A percentile compares a stretch with the other conserved stretches of the same genome.
These are phyloP conservation scores for Lipomyces chichibuensis DNA, from an alignment of 805 yeast species.

Conservation along the genomic window DNA sequence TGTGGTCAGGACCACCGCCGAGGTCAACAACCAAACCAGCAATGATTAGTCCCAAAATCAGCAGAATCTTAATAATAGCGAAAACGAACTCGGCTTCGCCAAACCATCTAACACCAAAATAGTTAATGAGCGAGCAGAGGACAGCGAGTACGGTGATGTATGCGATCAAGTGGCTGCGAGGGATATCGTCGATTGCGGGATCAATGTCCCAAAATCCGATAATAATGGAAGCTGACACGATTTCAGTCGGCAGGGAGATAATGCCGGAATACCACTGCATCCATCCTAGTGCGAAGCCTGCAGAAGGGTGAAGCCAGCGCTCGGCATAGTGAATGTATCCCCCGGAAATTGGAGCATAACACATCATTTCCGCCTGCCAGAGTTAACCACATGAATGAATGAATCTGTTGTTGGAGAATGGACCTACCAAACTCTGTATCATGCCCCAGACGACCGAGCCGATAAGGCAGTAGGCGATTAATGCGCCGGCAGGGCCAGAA, in stretches of 20 bases:
- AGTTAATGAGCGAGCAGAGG: constrained; percentile 49
- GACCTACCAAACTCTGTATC: constrained; percentile 28
- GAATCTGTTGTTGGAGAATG: neutral
- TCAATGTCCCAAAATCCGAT: constrained; percentile 55
- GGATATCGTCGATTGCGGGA: constrained; percentile 37
- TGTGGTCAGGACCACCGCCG: constrained; percentile 79
- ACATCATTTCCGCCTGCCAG: constrained; percentile 29
- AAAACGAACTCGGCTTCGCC: constrained; percentile 58
- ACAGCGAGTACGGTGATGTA: constrained; percentile 57
- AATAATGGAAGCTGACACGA: constrained; percentile 64
- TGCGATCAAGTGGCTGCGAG: constrained; percentile 50
- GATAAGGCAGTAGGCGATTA: constrained; percentile 42
- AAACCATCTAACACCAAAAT: constrained; percentile 52
- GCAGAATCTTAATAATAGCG: constrained; percentile 64
- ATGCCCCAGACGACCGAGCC: constrained; percentile 31
- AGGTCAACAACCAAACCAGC: constrained; percentile 62
- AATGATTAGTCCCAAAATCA: constrained; percentile 68
- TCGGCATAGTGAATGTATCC: constrained; percentile 58
- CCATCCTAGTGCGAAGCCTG: constrained; percentile 72
- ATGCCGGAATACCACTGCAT: constrained; percentile 60
- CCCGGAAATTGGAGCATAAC: constrained; percentile 53
- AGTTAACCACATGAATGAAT: neutral
- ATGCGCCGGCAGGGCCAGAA: constrained; percentile 43
- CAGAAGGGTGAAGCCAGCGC: constrained; percentile 65
- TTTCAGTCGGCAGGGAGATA: constrained; percentile 64